Evolutionary conservation across 768 basidiomycete genomes (phyloP), one percentile per base, ranked within the genome.

Genomic region (Pleurotus giganteus): DNA sequence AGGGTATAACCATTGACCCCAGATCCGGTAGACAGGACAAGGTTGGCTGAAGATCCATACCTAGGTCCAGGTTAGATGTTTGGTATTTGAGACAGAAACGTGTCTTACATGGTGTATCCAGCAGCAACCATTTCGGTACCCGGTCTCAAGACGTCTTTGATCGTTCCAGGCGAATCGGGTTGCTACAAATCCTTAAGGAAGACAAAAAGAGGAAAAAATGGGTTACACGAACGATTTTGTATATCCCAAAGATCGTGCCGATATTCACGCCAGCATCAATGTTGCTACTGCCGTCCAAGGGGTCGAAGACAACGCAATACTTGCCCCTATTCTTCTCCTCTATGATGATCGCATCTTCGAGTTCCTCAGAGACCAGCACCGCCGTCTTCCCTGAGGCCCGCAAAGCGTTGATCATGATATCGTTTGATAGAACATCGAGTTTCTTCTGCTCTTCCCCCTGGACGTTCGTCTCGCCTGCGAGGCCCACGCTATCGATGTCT

Each of bases 381-480:
- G 94, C 89, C 5, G 88, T 91, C 81, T 94, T 97, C 51, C 97
- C 94, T n/a, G 91, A 95, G 2, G 95, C 95, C 37, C 92, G 84
- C 29, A 99, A 83, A 44, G 95, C 88, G 66, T 98, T 98, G 64
- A 98, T 83, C 97, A 99, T 98, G 80, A 99, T 99, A 69, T 99
- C 95, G 69, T 99, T 98, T 12, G 94, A 90, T 28, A 97, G 78
- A n/a, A 97, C 88, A 66, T 97, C 95, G 51, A 99, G 81, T 74
- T 99, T 99, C 81, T 99, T 99, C 80, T 99, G 97, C 66, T 98
- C 97, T 70, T 98, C 97, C 19, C 97, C 97, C 72, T 95, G 93
- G 6, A 95, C 88, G 67, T 99, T 99, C 24, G 91, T 91, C 66
- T 95, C 94, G 13, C 97, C 97, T 13, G 97, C 97, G 19, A 96